Base-by-base conservation (phyloP, 176 grass and related monocot species). In the Musa itinerans region DNA sequence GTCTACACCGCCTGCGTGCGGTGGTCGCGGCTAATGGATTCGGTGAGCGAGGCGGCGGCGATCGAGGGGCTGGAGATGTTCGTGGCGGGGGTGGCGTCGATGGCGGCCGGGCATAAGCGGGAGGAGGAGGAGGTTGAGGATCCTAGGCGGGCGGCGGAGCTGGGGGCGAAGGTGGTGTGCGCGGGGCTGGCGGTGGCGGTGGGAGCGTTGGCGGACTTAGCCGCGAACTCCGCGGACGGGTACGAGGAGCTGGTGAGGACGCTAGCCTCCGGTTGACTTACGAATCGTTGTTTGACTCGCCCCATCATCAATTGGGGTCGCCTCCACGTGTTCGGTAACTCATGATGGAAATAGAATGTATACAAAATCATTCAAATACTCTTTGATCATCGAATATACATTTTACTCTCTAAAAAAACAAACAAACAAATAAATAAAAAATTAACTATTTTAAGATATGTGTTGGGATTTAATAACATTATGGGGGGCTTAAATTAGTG, bases 21-120 rank as follows among this genome's bases (percentile, higher is more conserved):
- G 65, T 94, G 90, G 90, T 88, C 73, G 1, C 82, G 49, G 22
- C 66, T 80, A 25, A 71, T 89, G 1, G 95, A 98, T 12, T 73
- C 73, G 24, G 88, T 79, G 73, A 87, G 80, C 16, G 95, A 90
- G 86, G 86, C 86, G 26, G 80, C 59, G 54, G 95, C 89, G 68
- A 91, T 94, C 69, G 95, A 99, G 13, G 95, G 88, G 58, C 76
- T 99, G 15, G 95, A 99, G 71, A 89, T 99, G 76, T 99, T 99
- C 68, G 80, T 86, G 17, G 90, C 74, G 11, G 24, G 87, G 23
- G 74, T 71, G 66, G 48, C 64, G 0, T 88, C 83, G 13, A 62
- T 88, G 43, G 74, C 29, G 0, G 51, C 73, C 26, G 43, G 82
- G 12, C 80, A 71, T 43, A 43, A 43, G 34, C 34, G 34, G 3